Percentiles rank a stretch among this genome's conserved stretches.
Conservation (phyloP, 1,284 basidiomycete species). For the Tremellales sp. region DNA sequence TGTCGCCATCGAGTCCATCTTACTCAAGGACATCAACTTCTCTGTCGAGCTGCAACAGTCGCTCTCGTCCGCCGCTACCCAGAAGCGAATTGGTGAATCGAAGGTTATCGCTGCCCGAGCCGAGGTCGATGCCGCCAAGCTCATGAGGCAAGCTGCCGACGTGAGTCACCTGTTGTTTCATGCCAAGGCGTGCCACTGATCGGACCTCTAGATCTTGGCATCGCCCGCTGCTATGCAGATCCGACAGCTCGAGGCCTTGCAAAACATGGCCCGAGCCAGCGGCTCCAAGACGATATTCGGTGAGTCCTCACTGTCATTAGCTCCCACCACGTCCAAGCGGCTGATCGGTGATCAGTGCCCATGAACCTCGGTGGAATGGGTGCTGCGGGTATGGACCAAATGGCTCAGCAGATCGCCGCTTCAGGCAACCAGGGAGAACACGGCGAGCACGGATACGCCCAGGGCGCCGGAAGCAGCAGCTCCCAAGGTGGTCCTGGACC, state of each 20-base stretch:
- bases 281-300: constrained; percentile 84
- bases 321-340: neutral
- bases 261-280: constrained; percentile 66
- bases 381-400: constrained; percentile 30
- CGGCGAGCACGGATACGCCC: neutral
- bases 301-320: constrained; percentile 14
- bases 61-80: constrained; percentile 83
- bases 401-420: constrained; percentile 38
- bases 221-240: constrained; percentile 96
- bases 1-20: constrained; percentile 88
- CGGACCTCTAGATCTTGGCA: constrained; percentile 68
- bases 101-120: constrained; percentile 93
- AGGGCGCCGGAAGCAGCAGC: neutral
- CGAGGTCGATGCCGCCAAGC: constrained; percentile 87
- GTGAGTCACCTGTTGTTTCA: constrained; percentile 16
- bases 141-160: constrained; percentile 68
- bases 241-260: constrained; percentile 83
- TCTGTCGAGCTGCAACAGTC: constrained; percentile 84
- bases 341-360: constrained; percentile 26
- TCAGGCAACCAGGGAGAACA: constrained; percentile 14
- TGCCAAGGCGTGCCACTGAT: neutral
- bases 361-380: constrained; percentile 49
- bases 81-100: constrained; percentile 87
- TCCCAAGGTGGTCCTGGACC: constrained; percentile 6
- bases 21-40: constrained; percentile 74